These are phyloP conservation scores for Boletus speciosus DNA, from an alignment of 768 basidiomycete genomes.

Conservation along the genomic window DNA sequence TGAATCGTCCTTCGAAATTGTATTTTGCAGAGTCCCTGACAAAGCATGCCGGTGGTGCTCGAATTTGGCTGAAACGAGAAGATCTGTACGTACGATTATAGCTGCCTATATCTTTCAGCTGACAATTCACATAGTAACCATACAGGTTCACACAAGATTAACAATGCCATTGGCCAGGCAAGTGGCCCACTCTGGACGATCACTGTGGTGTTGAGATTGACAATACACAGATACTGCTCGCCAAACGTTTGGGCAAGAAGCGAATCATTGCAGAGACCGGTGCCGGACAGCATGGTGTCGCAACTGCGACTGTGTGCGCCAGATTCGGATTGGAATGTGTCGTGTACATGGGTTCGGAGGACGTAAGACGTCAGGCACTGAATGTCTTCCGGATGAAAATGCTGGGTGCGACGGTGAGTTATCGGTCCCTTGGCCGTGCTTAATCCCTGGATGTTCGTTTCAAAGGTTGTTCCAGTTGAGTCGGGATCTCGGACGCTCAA, in stretches of 20 bases:
- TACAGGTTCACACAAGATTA: conserved; percentile 99
- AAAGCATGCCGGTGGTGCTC: conserved; percentile 86
- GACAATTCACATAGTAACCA: conserved; percentile 65
- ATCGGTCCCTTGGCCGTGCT: background rate
- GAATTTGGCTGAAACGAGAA: conserved; percentile 97
- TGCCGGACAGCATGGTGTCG: conserved; percentile 98
- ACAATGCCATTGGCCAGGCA: conserved; percentile 96
- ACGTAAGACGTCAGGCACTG: conserved; percentile 90
- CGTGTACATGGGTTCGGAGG: conserved; percentile 98
- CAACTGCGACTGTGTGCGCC: conserved; percentile 97
- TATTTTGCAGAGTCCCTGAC: conserved; percentile 92
- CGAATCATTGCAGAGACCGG: conserved; percentile 99
- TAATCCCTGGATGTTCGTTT: background rate
- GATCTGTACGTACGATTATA: conserved; percentile 57
- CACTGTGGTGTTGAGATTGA: background rate
- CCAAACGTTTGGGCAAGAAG: conserved; percentile 90
- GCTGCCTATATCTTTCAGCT: background rate
- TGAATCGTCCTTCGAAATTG: conserved; percentile 88
- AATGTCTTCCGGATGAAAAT: conserved; percentile 99
- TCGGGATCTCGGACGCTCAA: conserved; percentile 95
- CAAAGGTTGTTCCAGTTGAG: conserved; percentile 85
- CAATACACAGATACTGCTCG: conserved; percentile 73
- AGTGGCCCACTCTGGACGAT: conserved; percentile 11
- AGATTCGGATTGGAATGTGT: conserved; percentile 94
- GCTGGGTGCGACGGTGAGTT: conserved; percentile 81